A percentile compares a stretch with the other conserved stretches of the same genome.
phyloP scores from a whole-genome alignment of 2,329 filamentous ascomycete genomes.

The Pseudogymnoascus sp. region DNA sequence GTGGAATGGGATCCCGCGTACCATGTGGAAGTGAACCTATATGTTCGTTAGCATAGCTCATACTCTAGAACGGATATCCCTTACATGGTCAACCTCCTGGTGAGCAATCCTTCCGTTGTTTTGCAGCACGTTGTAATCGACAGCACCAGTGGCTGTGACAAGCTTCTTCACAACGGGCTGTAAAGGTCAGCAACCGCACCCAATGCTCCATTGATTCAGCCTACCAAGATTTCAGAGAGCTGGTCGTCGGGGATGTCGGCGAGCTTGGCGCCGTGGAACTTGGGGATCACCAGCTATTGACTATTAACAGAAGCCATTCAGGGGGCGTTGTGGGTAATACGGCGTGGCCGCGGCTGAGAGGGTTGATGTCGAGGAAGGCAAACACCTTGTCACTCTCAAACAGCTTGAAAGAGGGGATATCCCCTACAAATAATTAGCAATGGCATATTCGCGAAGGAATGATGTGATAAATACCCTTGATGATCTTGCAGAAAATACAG shows the following conservation, averaged over 20 bases:
- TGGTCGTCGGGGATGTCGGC: constrained; percentile 87
- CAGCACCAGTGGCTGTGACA: constrained; percentile 63
- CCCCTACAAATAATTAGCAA: constrained; percentile 47
- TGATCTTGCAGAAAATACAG: constrained; percentile 97
- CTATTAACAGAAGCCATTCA: constrained; percentile 5
- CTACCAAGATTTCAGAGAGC: constrained; percentile 70
- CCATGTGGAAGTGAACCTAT: constrained; percentile 89
- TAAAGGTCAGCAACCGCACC: constrained; percentile 13
- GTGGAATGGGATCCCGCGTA: constrained; percentile 33
- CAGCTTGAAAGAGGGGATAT: constrained; percentile 95
- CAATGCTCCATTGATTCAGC: constrained; percentile 22
- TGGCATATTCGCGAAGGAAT: constrained; percentile 7
- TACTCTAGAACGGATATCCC: constrained; percentile 22
- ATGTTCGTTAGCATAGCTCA: constrained; percentile 13
- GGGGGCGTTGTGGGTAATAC: constrained; percentile 43
- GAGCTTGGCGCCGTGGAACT: constrained; percentile 86
- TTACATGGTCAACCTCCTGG: constrained; percentile 84
- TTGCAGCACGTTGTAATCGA: constrained; percentile 88
- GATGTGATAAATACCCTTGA: constrained; percentile 59
- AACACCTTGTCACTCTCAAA: constrained; percentile 89
- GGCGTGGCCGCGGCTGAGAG: constrained; percentile 79
- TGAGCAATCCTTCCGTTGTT: constrained; percentile 92
- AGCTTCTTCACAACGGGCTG: constrained; percentile 81
- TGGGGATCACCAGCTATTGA: constrained; percentile 78
- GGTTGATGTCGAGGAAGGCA: constrained; percentile 94